Evolutionary conservation across 73 alveolate species (phyloP), one percentile per base, ranked within the genome.

Genomic region (Urostyla sp.): DNA sequence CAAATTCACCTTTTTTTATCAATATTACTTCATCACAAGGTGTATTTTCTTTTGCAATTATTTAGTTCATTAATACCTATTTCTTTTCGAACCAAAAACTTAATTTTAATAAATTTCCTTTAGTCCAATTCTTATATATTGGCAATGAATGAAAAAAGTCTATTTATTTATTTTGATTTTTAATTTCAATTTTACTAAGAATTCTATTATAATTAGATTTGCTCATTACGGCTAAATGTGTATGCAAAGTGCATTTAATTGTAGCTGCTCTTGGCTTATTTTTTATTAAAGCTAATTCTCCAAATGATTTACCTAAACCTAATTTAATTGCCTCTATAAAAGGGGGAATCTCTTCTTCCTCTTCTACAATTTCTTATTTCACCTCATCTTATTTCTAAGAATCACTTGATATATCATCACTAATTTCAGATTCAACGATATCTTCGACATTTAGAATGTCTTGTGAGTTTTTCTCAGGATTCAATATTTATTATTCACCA

Each of bases 211-310:
- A 60, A 35, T 58, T 81, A 28, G 76, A 75, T 20, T 45, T 53
- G 8, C 66, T 43, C 51, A 54, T 44, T 15, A 45, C 89, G n/a
- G 87, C 66, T 34, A 50, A 36, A 36, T 75, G 78, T n/a, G 54
- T 52, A 0, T 75, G 79, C 18, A 66, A 48, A 0, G 50, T 18
- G 18, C 63, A 54, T 27, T 37, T 40, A 45, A 75, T 53, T 27
- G 63, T 31, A 18, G 67, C 94, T 48, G 94, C 94, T 52, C 94
- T 49, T 0, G 94, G 94, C 45, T 67, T 67, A 46, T 82, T 54
- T 34, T 77, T 67, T 36, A 87, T 80, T 30, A 87, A 31, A 1
- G 94, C 94, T 28, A 80, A 54, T 53, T 87, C 94, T 81, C 94
- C 94, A 46, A 87, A 87, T 13, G 89, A 35, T 24, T 31, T 48